phyloP scores from a whole-genome alignment of 805 yeast species.

The Suhomyces pyralidae region DNA sequence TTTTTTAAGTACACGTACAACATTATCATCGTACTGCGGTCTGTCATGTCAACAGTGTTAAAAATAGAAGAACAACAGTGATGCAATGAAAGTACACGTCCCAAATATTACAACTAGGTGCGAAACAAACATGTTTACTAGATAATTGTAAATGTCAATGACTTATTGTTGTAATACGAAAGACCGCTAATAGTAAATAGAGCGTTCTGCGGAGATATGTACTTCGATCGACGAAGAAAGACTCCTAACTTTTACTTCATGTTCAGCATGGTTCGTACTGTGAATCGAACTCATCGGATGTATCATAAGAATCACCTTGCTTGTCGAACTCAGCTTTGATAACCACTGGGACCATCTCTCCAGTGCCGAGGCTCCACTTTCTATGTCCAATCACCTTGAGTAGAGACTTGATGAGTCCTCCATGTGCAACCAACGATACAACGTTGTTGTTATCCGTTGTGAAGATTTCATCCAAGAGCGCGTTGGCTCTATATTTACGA shows the following conservation, averaged over 20 bases:
- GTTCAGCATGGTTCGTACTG: neutral
- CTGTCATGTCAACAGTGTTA: neutral
- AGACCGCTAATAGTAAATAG: neutral
- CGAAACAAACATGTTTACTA: neutral
- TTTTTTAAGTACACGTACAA: neutral
- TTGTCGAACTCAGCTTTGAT: conserved; percentile 11
- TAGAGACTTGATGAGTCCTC: conserved; percentile 26
- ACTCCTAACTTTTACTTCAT: neutral
- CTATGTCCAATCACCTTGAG: conserved; percentile 25
- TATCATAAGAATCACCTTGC: conserved; percentile 1
- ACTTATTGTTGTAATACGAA: neutral
- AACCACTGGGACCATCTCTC: conserved; percentile 27
- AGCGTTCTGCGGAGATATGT: neutral
- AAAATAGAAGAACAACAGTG: neutral
- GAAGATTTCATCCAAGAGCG: conserved; percentile 28
- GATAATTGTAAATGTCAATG: neutral
- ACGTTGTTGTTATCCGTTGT: conserved; percentile 15
- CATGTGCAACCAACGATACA: conserved; percentile 28
- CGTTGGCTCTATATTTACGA: conserved; percentile 22
- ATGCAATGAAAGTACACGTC: neutral
- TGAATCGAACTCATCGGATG: neutral
- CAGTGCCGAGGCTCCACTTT: conserved; percentile 22
- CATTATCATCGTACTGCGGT: neutral
- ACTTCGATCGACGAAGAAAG: neutral
- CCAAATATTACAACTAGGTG: neutral